These are phyloP conservation scores for Artemisia annua DNA, from an alignment of 129 eudicot genomes.

Conservation along the genomic window DNA sequence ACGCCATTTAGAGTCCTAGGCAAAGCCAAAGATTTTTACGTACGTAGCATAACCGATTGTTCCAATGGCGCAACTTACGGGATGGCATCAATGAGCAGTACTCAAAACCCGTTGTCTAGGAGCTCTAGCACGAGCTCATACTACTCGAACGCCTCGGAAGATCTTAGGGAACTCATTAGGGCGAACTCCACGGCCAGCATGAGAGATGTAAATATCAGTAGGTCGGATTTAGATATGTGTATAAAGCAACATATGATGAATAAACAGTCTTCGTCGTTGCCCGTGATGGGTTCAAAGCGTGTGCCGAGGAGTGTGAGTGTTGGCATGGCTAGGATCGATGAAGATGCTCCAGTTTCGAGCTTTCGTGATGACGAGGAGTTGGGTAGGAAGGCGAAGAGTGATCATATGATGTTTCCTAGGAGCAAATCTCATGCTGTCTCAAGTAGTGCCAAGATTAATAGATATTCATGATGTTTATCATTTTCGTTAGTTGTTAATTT, in stretches of 20 bases:
- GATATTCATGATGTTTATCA: constrained; percentile 20
- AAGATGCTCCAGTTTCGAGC: background rate
- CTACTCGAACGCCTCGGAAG: constrained; percentile 41
- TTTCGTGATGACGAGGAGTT: constrained; percentile 1
- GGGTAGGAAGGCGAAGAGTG: constrained; percentile 31
- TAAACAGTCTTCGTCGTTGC: constrained; percentile 2
- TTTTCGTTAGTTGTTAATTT: too few relatives aligned
- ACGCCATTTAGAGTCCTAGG: constrained; percentile 47
- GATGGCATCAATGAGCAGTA: background rate
- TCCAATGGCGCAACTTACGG: constrained; percentile 33
- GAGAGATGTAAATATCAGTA: background rate
- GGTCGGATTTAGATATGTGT: constrained; percentile 34
- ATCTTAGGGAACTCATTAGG: constrained; percentile 52
- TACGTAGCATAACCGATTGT: constrained; percentile 53
- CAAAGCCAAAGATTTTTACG: constrained; percentile 69
- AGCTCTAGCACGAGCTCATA: constrained; percentile 47
- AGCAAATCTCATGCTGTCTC: constrained; percentile 61
- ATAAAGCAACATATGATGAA: constrained; percentile 30
- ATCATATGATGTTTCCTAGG: constrained; percentile 41
- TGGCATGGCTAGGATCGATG: too few relatives aligned
- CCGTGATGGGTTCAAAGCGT: constrained; percentile 19
- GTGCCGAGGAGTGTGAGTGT: constrained; percentile 26
- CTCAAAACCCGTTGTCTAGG: constrained; percentile 32
- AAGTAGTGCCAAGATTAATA: constrained; percentile 26
- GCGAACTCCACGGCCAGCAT: constrained; percentile 46